These are phyloP conservation scores for Platanthera zijinensis DNA, from an alignment of 106 monocot species.

Conservation along the genomic window DNA sequence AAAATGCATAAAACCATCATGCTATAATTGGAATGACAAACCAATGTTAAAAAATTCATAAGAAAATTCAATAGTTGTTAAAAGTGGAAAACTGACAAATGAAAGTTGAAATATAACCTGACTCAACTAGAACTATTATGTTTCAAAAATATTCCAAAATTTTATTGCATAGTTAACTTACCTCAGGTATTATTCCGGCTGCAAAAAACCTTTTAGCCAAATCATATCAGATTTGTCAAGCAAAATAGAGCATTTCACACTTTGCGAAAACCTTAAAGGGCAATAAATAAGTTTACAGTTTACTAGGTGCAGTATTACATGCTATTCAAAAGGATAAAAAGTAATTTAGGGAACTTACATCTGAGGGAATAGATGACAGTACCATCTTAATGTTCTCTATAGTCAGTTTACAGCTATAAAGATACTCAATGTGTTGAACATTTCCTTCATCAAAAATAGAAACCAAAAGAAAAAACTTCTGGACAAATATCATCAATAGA, in stretches of 20 bases:
- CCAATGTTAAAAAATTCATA: neutral
- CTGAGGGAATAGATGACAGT: slow-evolving; percentile 40
- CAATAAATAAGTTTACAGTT: neutral
- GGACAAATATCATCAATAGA: slow-evolving; percentile 35
- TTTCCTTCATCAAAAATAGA: slow-evolving; percentile 28
- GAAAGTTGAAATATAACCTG: neutral
- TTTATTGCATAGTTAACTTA: slow-evolving; percentile 7
- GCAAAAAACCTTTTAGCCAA: slow-evolving; percentile 60
- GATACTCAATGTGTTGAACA: slow-evolving; percentile 6
- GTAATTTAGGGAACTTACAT: slow-evolving; percentile 34
- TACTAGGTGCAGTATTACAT: neutral
- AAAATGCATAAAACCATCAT: neutral
- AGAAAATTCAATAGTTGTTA: neutral
- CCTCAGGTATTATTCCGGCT: slow-evolving; percentile 48
- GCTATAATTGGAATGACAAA: neutral
- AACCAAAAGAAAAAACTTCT: slow-evolving; percentile 42
- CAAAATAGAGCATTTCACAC: slow-evolving; percentile 38
- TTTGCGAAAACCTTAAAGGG: slow-evolving; percentile 29
- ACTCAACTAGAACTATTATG: neutral
- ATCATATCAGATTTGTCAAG: slow-evolving; percentile 66
- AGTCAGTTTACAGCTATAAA: slow-evolving; percentile 15
- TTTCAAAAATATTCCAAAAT: neutral
- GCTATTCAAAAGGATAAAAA: neutral
- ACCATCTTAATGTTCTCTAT: slow-evolving; percentile 36
- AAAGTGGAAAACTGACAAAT: neutral